Conservation (phyloP, 768 basidiomycete genomes). For the Rhizopogon sp. region DNA sequence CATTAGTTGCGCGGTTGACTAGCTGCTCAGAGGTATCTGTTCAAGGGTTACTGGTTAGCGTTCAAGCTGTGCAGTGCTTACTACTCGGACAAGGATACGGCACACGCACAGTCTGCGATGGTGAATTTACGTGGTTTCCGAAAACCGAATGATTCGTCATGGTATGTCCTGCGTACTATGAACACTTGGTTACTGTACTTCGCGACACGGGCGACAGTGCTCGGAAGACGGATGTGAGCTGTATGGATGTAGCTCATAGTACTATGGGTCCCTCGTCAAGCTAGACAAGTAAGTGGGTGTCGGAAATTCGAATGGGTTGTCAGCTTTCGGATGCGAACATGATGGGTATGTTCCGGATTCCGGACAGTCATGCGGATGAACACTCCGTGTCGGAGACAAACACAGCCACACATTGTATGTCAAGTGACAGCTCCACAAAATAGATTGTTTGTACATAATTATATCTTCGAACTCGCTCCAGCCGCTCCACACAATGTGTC, state of each 20-base stretch:
- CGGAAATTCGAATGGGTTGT: background rate
- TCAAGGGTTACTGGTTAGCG: background rate
- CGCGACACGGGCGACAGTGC: background rate
- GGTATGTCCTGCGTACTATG: conserved; percentile 40
- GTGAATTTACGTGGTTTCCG: conserved; percentile 57
- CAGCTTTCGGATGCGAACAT: background rate
- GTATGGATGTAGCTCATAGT: background rate
- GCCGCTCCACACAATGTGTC: too few relatives aligned
- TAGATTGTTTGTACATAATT: too few relatives aligned
- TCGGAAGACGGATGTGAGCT: background rate
- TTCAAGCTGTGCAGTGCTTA: background rate
- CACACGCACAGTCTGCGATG: conserved; percentile 66
- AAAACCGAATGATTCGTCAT: conserved; percentile 79
- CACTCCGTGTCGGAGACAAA: too few relatives aligned
- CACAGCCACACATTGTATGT: too few relatives aligned
- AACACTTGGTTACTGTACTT: conserved; percentile 11
- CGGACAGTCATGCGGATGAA: background rate
- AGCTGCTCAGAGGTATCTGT: conserved; percentile 64
- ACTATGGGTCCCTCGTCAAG: too few relatives aligned
- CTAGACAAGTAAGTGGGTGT: too few relatives aligned
- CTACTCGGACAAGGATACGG: background rate
- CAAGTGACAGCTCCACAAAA: too few relatives aligned
- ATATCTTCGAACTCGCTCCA: too few relatives aligned
- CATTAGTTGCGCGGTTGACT: conserved; percentile 64
- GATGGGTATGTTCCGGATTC: background rate